These are phyloP conservation scores for Calycina marina DNA, from an alignment of 2,329 filamentous ascomycete species.

Conservation along the genomic window DNA sequence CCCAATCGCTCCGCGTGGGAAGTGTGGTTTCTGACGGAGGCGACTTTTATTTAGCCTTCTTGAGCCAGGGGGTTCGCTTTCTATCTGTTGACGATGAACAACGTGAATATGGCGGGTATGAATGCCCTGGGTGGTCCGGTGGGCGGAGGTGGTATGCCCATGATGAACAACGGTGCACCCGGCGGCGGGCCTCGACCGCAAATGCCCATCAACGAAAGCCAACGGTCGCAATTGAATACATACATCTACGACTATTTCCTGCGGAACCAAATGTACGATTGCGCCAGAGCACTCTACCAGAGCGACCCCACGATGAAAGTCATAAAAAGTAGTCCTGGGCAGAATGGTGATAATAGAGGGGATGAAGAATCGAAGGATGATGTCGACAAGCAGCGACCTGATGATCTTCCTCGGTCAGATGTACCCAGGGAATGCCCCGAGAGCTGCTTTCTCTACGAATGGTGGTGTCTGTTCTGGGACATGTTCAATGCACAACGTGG, in stretches of 20 bases:
- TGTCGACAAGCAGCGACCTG: constrained; percentile 56
- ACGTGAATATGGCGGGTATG: constrained; percentile 46
- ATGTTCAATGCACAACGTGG: constrained; percentile 74
- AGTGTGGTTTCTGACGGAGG: constrained; percentile 16
- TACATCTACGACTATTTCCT: constrained; percentile 90
- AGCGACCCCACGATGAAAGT: constrained; percentile 53
- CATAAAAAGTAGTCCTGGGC: constrained; percentile 52
- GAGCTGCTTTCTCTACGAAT: constrained; percentile 84
- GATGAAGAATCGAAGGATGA: constrained; percentile 75
- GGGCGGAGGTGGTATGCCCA: constrained; percentile 42
- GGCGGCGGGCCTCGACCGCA: constrained; percentile 18
- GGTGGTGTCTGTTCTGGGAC: constrained; percentile 97
- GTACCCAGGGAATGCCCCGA: constrained; percentile 50
- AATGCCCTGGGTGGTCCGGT: constrained; percentile 47
- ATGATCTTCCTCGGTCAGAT: constrained; percentile 65
- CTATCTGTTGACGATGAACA: constrained; percentile 21
- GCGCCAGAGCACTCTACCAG: constrained; percentile 59
- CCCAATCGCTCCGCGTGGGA: constrained; percentile 17
- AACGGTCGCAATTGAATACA: constrained; percentile 54
- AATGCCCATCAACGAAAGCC: constrained; percentile 22
- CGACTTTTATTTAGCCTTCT: constrained; percentile 7
- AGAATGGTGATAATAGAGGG: constrained; percentile 61
- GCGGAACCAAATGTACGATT: constrained; percentile 69
- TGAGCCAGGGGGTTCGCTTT: too few species aligned
- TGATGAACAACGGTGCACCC: constrained; percentile 41